A percentile compares a stretch with the other conserved stretches of the same genome.
Conservation (phyloP, 768 basidiomycete genomes). For the Kwoniella sp. region DNA sequence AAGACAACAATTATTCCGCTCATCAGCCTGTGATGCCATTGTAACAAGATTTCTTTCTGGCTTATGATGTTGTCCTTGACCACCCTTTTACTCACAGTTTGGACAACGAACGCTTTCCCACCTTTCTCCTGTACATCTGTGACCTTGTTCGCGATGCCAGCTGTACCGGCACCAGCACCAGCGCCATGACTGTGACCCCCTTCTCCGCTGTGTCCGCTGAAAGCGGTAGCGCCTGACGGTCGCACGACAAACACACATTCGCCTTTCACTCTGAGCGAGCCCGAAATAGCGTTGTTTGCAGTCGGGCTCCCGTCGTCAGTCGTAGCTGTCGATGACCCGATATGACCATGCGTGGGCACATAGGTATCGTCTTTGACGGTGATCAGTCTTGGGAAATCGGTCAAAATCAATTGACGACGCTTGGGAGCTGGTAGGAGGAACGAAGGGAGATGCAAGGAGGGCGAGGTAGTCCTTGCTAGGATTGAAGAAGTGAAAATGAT, state of each 20-base stretch:
- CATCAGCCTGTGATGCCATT: no score
- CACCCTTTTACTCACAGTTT: constrained; percentile 54
- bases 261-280: constrained; percentile 38
- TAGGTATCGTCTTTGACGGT: constrained; percentile 48
- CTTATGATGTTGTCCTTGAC: no score
- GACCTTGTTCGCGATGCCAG: constrained; percentile 29
- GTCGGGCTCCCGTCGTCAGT: not conserved
- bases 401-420: constrained; percentile 44
- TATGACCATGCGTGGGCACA: not conserved
- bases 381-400: constrained; percentile 52
- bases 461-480: constrained; percentile 31
- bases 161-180: constrained; percentile 13
- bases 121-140: constrained; percentile 42
- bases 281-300: not conserved
- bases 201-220: not conserved
- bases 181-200: no score
- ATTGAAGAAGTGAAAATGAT: constrained; percentile 46
- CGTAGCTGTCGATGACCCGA: not conserved
- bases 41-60: no score
- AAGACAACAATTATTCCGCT: not conserved
- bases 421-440: constrained; percentile 45
- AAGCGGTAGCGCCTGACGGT: constrained; percentile 19
- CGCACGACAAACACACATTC: constrained; percentile 46
- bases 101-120: constrained; percentile 43
- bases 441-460: constrained; percentile 36